Base-by-base conservation (phyloP, 441 rosid genomes). In the Eutrema salsugineum region DNA sequence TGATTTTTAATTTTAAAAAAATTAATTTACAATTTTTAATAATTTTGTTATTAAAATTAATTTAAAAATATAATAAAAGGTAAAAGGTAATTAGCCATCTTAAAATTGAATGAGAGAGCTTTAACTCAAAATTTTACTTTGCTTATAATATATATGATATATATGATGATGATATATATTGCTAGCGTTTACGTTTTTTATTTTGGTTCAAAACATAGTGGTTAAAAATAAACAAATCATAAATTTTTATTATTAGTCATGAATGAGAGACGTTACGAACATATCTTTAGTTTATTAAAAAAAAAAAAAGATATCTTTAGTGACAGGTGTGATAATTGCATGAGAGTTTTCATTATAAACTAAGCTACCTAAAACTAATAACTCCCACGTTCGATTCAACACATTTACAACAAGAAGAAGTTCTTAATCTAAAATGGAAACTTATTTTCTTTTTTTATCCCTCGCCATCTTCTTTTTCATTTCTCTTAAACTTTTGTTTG, bases 361-460 rank as follows among this genome's bases (percentile, higher is more conserved):
- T 9, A 19, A 20, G 9, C 22, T 11, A 49, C 17, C 6, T 47
- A 56, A n/a, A 24, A 22, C 15, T 22, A 5, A 11, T 48, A 69
- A 35, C 19, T 46, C 66, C 14, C 3, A 24, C 15, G 16, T 15
- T 38, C 48, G 22, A 6, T 36, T 12, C 56, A 24, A 15, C 28
- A 68, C 11, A 42, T n/a, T 14, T 3, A 56, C 38, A 68, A 39
- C 22, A 7, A 24, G 27, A 17, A 20, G 14, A 24, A 14, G 3
- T 33, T 46, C 60, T 19, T 49, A 38, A 40, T 48, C 67, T 28
- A n/a, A n/a, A 62, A 71, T 71, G 75, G 75, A 62, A 50, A 27
- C 54, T 4, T 17, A 19, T 17, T 3, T 42, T 36, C 28, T 51
- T 10, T 3, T 71, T 2, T 19, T 53, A 30, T 42, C 69, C 5